Base-by-base conservation (phyloP, 352 stramenopile genomes). In the Pythium rishiriense region DNA sequence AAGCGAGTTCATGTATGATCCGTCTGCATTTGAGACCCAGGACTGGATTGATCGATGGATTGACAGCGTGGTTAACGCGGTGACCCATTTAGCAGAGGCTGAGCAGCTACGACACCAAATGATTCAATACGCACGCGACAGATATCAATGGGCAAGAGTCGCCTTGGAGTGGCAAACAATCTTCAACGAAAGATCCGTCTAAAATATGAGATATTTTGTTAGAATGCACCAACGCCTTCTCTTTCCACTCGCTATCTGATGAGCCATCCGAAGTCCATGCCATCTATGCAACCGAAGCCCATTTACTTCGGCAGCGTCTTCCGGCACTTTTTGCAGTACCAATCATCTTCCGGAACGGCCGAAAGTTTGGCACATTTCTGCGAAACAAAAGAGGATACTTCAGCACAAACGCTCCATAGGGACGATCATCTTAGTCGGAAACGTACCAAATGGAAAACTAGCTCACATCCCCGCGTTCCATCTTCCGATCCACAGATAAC, bases 401-500 rank as follows among this genome's bases (percentile, higher is more conserved):
- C 37, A 46, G 37, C 12, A 54, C 22, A 37, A 47, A 47, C 19
- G 14, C 19, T 14, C 3, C 19, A 47, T 26, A 47, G 19, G 19
- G 11, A 4, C 2, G 41, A 28, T 12, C 12, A 47, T 4, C 15
- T 19, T 37, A 12, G 10, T 24, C 26, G 9, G 55, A 54, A 12
- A 64, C 54, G 29, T 79, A 97, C 88, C 75, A 97, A 73, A 35
- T 97, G 88, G 71, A 97, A 97, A 21, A 97, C 81, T 26, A 77
- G 76, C 53, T 96, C 88, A 35, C 88, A 97, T 61, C 88, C 88
- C 64, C 86, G 88, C 2, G 84, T 87, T 24, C 87, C 88, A 43
- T 96, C 88, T 64, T 97, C 88, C 4, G 85, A 93, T 21, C 88
- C 88, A 57, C 88, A 97, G 51, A 97, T 96, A 22, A 97, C 88